Conservation (phyloP, 768 basidiomycete species). For the Leucosporidium scottii region DNA sequence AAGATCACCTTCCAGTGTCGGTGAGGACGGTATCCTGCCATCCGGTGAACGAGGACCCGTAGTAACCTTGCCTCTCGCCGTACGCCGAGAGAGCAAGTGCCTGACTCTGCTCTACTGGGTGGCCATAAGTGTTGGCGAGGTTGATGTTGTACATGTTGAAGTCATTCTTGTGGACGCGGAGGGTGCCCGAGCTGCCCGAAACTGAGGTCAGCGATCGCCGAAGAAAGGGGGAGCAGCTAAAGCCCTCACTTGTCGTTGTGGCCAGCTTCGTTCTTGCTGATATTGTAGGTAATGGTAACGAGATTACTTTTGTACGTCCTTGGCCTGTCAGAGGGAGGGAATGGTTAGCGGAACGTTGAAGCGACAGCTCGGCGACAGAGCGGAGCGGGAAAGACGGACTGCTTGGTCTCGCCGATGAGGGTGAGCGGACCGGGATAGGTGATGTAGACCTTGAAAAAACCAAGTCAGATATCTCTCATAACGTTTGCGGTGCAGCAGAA, state of each 20-base stretch:
- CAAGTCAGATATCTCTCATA: too few relatives aligned
- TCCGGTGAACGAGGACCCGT: neutral
- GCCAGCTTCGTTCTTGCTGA: neutral
- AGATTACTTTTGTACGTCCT: neutral
- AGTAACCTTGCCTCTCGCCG: neutral
- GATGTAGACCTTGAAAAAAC: too few relatives aligned
- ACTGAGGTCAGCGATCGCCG: too few relatives aligned
- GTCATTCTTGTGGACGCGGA: neutral
- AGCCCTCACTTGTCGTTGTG: neutral
- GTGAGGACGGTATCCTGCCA: neutral
- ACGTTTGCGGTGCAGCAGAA: too few relatives aligned
- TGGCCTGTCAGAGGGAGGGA: neutral
- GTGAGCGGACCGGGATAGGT: too few relatives aligned
- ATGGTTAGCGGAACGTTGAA: neutral
- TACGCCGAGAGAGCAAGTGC: neutral
- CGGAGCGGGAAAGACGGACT: too few relatives aligned
- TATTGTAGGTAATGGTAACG: neutral
- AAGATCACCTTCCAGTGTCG: neutral
- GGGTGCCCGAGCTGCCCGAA: neutral
- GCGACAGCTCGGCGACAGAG: too few relatives aligned
- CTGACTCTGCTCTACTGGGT: neutral
- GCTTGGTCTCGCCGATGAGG: too few relatives aligned
- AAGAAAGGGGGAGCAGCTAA: too few relatives aligned
- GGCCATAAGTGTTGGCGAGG: neutral
- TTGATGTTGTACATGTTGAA: conserved; percentile 1